Evolutionary conservation across 2,329 filamentous ascomycete species (phyloP), one percentile per base, ranked within the genome.

Genomic region (Scopulariopsis brevicaulis): DNA sequence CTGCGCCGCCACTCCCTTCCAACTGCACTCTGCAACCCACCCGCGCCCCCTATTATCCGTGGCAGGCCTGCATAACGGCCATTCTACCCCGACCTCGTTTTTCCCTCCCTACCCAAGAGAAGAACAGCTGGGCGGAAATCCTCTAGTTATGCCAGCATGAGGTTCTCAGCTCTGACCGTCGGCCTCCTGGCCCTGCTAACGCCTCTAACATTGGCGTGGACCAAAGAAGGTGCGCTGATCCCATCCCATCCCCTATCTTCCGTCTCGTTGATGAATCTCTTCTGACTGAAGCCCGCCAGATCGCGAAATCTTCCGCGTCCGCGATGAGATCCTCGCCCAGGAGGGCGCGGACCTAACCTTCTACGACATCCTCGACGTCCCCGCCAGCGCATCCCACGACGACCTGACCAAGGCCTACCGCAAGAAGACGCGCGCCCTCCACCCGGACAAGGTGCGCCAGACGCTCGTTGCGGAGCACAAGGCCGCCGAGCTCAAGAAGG

Each of bases 401-500:
- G 90, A 96, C 62, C 88, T 99, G 74, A 91, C 86, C 77, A 95
- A 94, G 73, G 92, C 91, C 65, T 96, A 95, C 79, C 89, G 90
- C 76, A 91, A 92, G 75, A 90, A 87, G 74, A 88, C 91, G 53
- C 82, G 86, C 63, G 78, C 82, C 57, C 78, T 96, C 54, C 94
- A 99, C 71, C 94, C 94, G 1, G 94, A 99, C 82, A 99, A 97
- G 78, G 92, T 93, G 66, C 90, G 87, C 72, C 89, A 92, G 72
- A 80, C 85, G 70, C 89, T 94, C 72, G 78, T 88, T 61, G 81
- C 88, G 62, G 85, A 87, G 68, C 85, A 83, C 66, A 80, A 77
- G 66, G 72, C 73, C 62, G 72, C 72, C 61, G 77, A 78, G 63
- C 73, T 73, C 59, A 72, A 71, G 60, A 78, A 77, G 64, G 82